Conservation (phyloP, 352 stramenopile genomes). For the Globisporangium spiculum region DNA sequence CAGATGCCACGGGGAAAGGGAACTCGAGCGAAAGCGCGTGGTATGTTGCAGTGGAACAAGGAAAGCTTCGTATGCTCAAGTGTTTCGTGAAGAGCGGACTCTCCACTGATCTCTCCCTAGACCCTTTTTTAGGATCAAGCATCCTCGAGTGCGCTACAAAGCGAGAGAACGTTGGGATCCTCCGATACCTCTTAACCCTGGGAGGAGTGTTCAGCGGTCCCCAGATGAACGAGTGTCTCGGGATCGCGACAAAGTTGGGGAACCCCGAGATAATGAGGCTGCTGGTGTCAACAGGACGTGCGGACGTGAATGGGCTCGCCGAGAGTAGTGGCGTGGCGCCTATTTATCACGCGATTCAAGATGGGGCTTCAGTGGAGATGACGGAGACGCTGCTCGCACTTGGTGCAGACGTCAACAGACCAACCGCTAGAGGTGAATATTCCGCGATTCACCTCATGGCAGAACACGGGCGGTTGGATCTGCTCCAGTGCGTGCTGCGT, state of each 20-base stretch:
- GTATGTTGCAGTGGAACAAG: not conserved
- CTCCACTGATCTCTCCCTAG: not conserved
- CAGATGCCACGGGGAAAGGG: too few relatives aligned
- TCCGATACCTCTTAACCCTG: not conserved
- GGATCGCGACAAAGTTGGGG: not conserved
- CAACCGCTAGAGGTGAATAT: not conserved
- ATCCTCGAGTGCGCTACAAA: not conserved
- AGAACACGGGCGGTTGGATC: not conserved
- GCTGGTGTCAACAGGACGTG: not conserved
- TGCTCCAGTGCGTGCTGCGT: not conserved
- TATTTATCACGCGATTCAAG: not conserved
- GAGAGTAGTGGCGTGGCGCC: not conserved
- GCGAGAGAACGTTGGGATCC: not conserved
- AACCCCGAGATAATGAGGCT: not conserved
- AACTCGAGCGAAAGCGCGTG: not conserved
- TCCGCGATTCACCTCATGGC: slow-evolving; percentile 5
- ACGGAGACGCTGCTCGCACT: not conserved
- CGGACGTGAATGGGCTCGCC: not conserved
- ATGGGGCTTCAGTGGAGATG: not conserved
- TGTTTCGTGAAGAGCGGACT: not conserved
- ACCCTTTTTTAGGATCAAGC: too few relatives aligned
- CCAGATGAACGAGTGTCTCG: not conserved
- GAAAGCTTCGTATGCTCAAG: not conserved
- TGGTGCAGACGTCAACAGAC: not conserved
- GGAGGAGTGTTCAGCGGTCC: not conserved